Percentiles rank a stretch among this genome's conserved stretches.
These are phyloP conservation scores for Coemansia sp. DNA, from an alignment of 371 early-diverging fungal genomes.

Conservation along the genomic window DNA sequence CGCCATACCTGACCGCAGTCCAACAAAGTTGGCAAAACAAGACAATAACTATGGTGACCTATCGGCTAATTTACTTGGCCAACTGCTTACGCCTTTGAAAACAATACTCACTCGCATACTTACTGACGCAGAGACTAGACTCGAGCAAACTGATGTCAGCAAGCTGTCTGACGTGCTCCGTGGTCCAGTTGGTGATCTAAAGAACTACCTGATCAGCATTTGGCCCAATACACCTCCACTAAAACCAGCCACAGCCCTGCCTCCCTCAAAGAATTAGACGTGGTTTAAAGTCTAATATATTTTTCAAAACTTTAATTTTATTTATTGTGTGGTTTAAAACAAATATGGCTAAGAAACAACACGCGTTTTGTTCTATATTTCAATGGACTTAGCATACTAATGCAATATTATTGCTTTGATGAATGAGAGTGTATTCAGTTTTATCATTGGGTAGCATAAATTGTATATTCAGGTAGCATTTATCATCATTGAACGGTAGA, in stretches of 20 bases:
- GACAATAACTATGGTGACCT: background rate
- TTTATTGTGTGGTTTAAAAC: background rate
- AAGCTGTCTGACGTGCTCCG: conserved; percentile 23
- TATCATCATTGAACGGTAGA: background rate
- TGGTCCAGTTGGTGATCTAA: conserved; percentile 23
- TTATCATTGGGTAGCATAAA: background rate
- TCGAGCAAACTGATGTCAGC: conserved; percentile 10
- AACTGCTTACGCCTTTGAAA: conserved; percentile 19
- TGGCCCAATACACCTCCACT: conserved; percentile 23
- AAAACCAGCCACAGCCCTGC: background rate
- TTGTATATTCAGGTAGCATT: background rate
- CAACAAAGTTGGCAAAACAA: background rate
- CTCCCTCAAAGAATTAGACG: background rate
- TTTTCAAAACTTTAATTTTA: background rate
- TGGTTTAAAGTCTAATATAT: background rate
- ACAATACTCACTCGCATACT: conserved; percentile 14
- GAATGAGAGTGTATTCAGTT: background rate
- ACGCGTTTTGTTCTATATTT: background rate
- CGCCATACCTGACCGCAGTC: background rate
- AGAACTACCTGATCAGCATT: conserved; percentile 11
- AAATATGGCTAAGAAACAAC: background rate
- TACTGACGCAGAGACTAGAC: conserved; percentile 1
- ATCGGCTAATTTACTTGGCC: background rate
- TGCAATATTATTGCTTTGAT: background rate
- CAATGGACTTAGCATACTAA: background rate